These are phyloP conservation scores for Ophiostoma quercus DNA, from an alignment of 2,329 filamentous ascomycete species.

Conservation along the genomic window DNA sequence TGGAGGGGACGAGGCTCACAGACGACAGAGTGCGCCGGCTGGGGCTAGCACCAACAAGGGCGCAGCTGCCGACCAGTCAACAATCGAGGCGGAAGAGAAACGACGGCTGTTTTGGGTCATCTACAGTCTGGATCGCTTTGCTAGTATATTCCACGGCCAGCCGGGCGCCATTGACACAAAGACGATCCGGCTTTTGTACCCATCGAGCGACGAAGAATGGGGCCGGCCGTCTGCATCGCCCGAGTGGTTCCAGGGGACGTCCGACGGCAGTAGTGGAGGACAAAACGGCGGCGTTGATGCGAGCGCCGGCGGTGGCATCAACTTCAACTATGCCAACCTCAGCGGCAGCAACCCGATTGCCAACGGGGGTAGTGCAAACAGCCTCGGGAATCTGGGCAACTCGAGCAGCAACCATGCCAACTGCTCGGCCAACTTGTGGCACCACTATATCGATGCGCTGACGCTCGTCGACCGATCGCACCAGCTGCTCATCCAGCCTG, in stretches of 20 bases:
- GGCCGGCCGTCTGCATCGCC: slow-evolving; percentile 12
- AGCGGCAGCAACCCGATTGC: not conserved
- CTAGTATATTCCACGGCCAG: slow-evolving; percentile 24
- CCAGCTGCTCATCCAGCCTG: slow-evolving; percentile 24
- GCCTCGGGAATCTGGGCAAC: not conserved
- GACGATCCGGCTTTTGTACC: slow-evolving; percentile 23
- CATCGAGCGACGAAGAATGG: slow-evolving; percentile 22
- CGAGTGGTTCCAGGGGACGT: slow-evolving; percentile 20
- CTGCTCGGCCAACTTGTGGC: slow-evolving; percentile 21
- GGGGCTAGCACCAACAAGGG: not conserved
- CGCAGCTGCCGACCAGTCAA: slow-evolving; percentile 10
- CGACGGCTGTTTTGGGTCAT: slow-evolving; percentile 26
- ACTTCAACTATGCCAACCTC: slow-evolving; percentile 5
- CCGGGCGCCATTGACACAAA: slow-evolving; percentile 23
- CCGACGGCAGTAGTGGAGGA: not conserved
- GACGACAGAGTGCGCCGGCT: not conserved
- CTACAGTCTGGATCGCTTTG: slow-evolving; percentile 25
- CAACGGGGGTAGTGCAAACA: not conserved
- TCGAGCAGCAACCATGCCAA: not conserved
- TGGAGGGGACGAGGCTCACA: not conserved
- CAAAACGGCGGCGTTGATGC: not conserved
- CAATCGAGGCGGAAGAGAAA: slow-evolving; percentile 24
- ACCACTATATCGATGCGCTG: slow-evolving; percentile 23
- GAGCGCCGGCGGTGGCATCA: not conserved
- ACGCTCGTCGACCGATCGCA: slow-evolving; percentile 24